These are phyloP conservation scores for Pseudomonodictys pantanalensis DNA, from an alignment of 495 filamentous ascomycete genomes.

Conservation along the genomic window DNA sequence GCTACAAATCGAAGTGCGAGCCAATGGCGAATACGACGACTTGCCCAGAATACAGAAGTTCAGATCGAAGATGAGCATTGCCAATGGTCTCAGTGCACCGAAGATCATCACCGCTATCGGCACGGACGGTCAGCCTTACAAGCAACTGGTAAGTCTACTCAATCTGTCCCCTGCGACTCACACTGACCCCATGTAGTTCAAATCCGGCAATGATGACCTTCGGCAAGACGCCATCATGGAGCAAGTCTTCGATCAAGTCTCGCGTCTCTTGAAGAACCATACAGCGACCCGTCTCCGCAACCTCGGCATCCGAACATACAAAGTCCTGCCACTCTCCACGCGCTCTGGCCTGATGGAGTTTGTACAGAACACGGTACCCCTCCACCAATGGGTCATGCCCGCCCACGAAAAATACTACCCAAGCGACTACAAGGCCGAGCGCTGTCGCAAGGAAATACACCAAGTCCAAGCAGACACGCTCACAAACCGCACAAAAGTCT, in stretches of 20 bases:
- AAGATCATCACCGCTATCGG: slow-evolving; percentile 82
- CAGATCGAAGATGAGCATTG: slow-evolving; percentile 70
- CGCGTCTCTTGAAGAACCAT: slow-evolving; percentile 78
- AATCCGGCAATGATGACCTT: slow-evolving; percentile 90
- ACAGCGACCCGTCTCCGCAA: slow-evolving; percentile 82
- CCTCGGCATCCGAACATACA: slow-evolving; percentile 88
- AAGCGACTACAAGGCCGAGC: slow-evolving; percentile 69
- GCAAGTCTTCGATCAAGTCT: slow-evolving; percentile 96
- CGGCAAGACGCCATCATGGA: slow-evolving; percentile 99
- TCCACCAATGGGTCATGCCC: slow-evolving; percentile 87
- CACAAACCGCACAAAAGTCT: slow-evolving; percentile 70
- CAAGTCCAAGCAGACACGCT: slow-evolving; percentile 64
- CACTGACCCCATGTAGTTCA: slow-evolving; percentile 55
- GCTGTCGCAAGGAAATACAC: slow-evolving; percentile 73
- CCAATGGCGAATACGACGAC: slow-evolving; percentile 69
- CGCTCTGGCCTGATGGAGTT: slow-evolving; percentile 95
- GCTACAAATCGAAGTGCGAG: slow-evolving; percentile 73
- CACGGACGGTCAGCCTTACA: slow-evolving; percentile 72
- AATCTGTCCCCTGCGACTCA: not conserved
- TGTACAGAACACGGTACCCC: slow-evolving; percentile 82
- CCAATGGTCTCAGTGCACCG: slow-evolving; percentile 84
- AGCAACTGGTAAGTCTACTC: slow-evolving; percentile 65
- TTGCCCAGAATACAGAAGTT: slow-evolving; percentile 70
- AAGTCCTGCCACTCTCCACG: slow-evolving; percentile 82
- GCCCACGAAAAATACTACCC: slow-evolving; percentile 85